phyloP scores from a whole-genome alignment of 192 early-diverging fungal species.

The Gryganskiella cystojenkinii region DNA sequence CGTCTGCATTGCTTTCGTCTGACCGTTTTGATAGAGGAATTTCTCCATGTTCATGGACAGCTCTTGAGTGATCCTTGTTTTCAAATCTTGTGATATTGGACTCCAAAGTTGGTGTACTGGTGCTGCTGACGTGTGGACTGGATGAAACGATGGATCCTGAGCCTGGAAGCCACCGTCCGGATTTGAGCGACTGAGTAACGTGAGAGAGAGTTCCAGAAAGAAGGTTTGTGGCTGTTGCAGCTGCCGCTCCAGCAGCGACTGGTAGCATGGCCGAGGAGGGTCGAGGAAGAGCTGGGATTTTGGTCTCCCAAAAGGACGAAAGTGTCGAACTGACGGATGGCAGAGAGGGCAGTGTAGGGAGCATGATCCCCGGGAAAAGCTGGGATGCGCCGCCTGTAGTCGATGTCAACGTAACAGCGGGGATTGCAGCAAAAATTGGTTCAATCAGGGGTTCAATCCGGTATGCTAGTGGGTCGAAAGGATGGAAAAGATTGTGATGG shows the following conservation, averaged over 20 bases:
- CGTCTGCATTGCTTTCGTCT: no score
- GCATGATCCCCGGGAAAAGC: constrained; percentile 16
- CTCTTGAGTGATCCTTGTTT: no score
- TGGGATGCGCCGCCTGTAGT: constrained; percentile 21
- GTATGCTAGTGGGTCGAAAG: constrained; percentile 82
- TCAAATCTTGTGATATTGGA: no score
- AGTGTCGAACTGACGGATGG: constrained; percentile 28
- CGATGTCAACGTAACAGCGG: constrained; percentile 60
- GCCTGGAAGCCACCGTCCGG: constrained; percentile 28
- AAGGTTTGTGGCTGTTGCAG: no score
- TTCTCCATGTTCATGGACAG: no score
- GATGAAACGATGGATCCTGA: neutral
- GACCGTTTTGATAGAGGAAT: no score
- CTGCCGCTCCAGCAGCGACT: no score
- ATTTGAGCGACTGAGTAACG: constrained; percentile 37
- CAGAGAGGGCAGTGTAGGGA: constrained; percentile 33
- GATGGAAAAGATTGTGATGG: constrained; percentile 80
- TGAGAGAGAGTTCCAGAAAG: constrained; percentile 40
- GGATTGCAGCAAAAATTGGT: constrained; percentile 57
- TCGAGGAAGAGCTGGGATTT: constrained; percentile 22
- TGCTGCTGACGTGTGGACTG: neutral
- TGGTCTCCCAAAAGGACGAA: constrained; percentile 42
- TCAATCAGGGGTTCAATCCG: constrained; percentile 74
- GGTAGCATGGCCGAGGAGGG: constrained; percentile 30
- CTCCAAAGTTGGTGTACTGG: neutral